Base-by-base conservation (phyloP, 1,284 basidiomycete species). In the Fomitopsis schrenkii region DNA sequence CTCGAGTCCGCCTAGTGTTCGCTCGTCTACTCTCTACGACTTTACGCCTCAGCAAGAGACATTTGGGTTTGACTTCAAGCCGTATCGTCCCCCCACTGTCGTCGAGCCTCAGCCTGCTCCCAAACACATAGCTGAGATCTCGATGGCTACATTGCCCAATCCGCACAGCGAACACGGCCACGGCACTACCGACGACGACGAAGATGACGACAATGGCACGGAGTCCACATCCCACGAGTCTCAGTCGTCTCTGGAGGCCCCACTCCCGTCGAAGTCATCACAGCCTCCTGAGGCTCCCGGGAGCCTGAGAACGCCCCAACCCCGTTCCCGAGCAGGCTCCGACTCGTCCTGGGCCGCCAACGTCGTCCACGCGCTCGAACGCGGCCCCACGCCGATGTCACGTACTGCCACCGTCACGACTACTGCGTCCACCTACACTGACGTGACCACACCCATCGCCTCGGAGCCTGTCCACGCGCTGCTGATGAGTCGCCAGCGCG, bases 11-110 rank as follows among this genome's bases (percentile, higher is more conserved):
- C 22, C 52, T 5, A 59, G 57, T n/a, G 38, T 59, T 9, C 58
- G 58, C 28, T 59, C 61, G 10, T 55, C 61, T 33, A 57, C 54
- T 19, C 61, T 62, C 26, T 62, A 61, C 48, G 60, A 52, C 30
- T 61, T 55, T 41, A 22, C 59, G n/a, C 55, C 59, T 7, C 35
- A 22, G 30, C 44, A 35, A 33, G 55, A 61, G 7, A 38, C 48
- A 0, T n/a, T 44, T 42, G 40, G 48, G 10, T 57, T 40, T 10
- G 30, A 40, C 19, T 22, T 48, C 48, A 52, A 38, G 28, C 22
- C 38, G 9, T 46, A 46, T 22, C 56, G 28, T 28, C 56, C 19
- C 3, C 35, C 33, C 14, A 28, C 33, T 17, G 9, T 26, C 14
- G 40, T 15, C 38, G 22, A 40, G 38, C 38, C 38, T 1, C 38